Evolutionary conservation across 73 alveolate species (phyloP).

Genomic region (Paramecium sonneborni): DNA sequence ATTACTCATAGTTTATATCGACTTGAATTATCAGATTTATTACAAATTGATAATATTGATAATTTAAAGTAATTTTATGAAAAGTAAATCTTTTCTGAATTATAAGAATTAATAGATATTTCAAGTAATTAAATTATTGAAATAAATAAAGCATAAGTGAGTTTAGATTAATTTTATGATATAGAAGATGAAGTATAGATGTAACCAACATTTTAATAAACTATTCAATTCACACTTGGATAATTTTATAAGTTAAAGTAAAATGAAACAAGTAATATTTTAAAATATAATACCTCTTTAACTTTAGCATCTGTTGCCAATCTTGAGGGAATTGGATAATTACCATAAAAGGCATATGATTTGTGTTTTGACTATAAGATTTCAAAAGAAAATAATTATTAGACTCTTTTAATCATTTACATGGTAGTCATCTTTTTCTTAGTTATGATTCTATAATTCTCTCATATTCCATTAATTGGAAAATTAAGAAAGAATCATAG

Average conservation of each 20-base stretch:
- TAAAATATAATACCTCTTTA: not conserved
- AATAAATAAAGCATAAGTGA: not conserved
- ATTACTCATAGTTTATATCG: conserved; percentile 5
- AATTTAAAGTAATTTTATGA: not conserved
- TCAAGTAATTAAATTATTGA: not conserved
- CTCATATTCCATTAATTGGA: conserved; percentile 17
- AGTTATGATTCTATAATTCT: not conserved
- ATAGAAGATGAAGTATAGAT: not conserved
- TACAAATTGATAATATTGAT: not conserved
- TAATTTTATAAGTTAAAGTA: not conserved
- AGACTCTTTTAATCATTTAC: not conserved
- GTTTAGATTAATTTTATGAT: conserved; percentile 2
- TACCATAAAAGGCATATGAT: conserved; percentile 13
- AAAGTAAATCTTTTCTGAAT: not conserved
- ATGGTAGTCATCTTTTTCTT: conserved; percentile 12
- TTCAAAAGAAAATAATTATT: not conserved
- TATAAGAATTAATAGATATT: not conserved
- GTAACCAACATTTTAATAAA: not conserved
- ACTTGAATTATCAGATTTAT: not conserved
- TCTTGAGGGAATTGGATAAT: not conserved
- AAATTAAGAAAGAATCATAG: not conserved
- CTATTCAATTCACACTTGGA: not conserved
- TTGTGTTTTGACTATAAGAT: not conserved
- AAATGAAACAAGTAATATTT: not conserved
- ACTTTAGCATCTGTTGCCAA: not conserved